Evolutionary conservation across 306 rosid species (phyloP).

Genomic region (Fagus sylvatica): DNA sequence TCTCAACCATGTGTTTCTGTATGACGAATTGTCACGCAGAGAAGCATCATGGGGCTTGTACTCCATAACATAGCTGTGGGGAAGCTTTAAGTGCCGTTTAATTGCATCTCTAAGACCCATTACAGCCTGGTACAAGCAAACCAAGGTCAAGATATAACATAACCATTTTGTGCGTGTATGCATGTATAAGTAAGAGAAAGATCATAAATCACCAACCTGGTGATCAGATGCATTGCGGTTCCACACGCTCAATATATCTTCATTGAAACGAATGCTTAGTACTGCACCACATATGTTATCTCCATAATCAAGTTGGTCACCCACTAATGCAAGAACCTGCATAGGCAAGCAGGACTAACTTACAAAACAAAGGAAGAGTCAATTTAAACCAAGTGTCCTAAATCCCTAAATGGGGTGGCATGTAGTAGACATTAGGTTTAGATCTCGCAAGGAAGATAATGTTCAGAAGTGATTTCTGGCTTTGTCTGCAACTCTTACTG

Average conservation of each 20-base stretch:
- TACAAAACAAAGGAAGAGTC: not conserved
- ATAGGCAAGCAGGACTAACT: slow-evolving; percentile 18
- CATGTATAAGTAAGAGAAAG: not conserved
- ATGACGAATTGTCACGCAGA: slow-evolving; percentile 87
- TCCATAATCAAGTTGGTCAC: slow-evolving; percentile 88
- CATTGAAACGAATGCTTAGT: slow-evolving; percentile 89
- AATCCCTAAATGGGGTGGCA: not conserved
- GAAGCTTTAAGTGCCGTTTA: slow-evolving; percentile 89
- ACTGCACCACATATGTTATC: slow-evolving; percentile 91
- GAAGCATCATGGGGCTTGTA: slow-evolving; percentile 94
- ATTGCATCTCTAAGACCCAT: slow-evolving; percentile 88
- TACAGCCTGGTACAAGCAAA: slow-evolving; percentile 58
- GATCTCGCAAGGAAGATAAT: not conserved
- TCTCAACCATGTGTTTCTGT: slow-evolving; percentile 95
- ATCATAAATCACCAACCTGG: slow-evolving; percentile 51
- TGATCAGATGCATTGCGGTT: slow-evolving; percentile 87
- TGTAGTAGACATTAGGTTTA: not conserved
- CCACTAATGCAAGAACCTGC: slow-evolving; percentile 90
- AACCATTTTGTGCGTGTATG: not conserved
- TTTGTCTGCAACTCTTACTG: not conserved
- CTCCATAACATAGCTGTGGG: slow-evolving; percentile 88
- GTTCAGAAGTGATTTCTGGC: not conserved
- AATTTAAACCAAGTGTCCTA: not conserved
- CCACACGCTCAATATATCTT: slow-evolving; percentile 92
- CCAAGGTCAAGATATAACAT: not conserved